A percentile compares a stretch with the other conserved stretches of the same genome.
These are phyloP conservation scores for Chrysochromulina tobinii DNA, from an alignment of 78 protist species.

Conservation along the genomic window DNA sequence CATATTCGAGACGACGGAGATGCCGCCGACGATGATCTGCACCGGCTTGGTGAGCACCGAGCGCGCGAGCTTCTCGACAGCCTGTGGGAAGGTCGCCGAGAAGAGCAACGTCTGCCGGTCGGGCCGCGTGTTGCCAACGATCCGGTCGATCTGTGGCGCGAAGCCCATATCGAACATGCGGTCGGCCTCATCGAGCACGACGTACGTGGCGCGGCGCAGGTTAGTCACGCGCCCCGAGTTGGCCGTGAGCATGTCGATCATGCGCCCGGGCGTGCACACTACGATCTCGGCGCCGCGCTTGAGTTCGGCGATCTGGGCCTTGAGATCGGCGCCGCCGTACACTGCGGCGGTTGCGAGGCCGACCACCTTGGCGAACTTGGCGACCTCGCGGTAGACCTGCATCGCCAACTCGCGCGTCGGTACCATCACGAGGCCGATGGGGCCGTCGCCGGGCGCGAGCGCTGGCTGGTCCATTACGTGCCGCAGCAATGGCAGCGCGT, in stretches of 20 bases:
- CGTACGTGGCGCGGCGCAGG: slow-evolving; percentile 86
- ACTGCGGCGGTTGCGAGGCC: slow-evolving; percentile 66
- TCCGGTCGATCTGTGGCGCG: slow-evolving; percentile 85
- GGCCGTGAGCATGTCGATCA: slow-evolving; percentile 94
- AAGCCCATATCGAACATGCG: slow-evolving; percentile 98
- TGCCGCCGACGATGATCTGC: slow-evolving; percentile 90
- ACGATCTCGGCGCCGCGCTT: slow-evolving; percentile 91
- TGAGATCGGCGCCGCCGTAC: slow-evolving; percentile 93
- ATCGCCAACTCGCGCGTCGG: slow-evolving; percentile 97
- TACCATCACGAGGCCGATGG: slow-evolving; percentile 87
- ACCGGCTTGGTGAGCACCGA: slow-evolving; percentile 78
- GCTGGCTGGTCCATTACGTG: slow-evolving; percentile 56
- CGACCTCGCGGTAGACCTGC: slow-evolving; percentile 85
- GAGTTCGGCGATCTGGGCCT: slow-evolving; percentile 93
- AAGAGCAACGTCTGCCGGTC: slow-evolving; percentile 91
- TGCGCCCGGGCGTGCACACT: slow-evolving; percentile 98
- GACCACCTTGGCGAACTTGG: slow-evolving; percentile 63
- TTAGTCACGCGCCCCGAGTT: slow-evolving; percentile 88
- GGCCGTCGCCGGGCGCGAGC: slow-evolving; percentile 69
- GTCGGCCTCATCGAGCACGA: slow-evolving; percentile 99
- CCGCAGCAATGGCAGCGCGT: slow-evolving; percentile 93
- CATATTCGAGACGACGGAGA: slow-evolving; percentile 67
- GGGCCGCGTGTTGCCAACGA: slow-evolving; percentile 83
- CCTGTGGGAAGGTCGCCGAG: slow-evolving; percentile 94
- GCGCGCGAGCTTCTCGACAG: slow-evolving; percentile 59